Percentiles rank a stretch among this genome's conserved stretches.
Conservation (phyloP, 805 yeast species). For the Nakazawaea ambrosiae region DNA sequence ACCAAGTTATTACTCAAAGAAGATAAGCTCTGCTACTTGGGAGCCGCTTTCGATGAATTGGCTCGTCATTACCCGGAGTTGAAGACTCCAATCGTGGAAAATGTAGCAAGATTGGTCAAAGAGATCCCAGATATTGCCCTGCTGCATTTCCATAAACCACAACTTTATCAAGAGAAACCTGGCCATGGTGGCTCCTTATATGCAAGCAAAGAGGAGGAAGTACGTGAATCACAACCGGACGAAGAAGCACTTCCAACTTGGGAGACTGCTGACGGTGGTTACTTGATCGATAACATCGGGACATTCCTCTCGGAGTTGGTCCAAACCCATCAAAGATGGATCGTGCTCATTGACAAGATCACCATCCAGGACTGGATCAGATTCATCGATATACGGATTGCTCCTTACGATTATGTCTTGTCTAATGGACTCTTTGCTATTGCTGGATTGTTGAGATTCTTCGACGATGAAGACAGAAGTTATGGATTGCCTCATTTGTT, state of each 20-base stretch:
- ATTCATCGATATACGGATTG: slow-evolving; percentile 40
- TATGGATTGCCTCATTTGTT: slow-evolving; percentile 31
- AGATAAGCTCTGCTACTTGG: slow-evolving; percentile 50
- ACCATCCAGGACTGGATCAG: slow-evolving; percentile 38
- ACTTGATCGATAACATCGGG: slow-evolving; percentile 42
- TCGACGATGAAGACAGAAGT: slow-evolving; percentile 48
- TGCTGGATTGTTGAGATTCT: slow-evolving; percentile 45
- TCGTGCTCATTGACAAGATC: slow-evolving; percentile 29
- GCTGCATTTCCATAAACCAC: slow-evolving; percentile 29
- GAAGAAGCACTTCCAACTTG: slow-evolving; percentile 37
- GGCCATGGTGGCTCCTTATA: slow-evolving; percentile 40
- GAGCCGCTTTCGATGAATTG: slow-evolving; percentile 68
- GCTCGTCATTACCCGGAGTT: slow-evolving; percentile 78
- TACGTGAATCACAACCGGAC: slow-evolving; percentile 34
- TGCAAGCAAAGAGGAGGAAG: slow-evolving; percentile 31
- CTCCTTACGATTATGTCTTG: slow-evolving; percentile 55
- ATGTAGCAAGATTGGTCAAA: slow-evolving; percentile 37
- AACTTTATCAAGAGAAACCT: slow-evolving; percentile 35
- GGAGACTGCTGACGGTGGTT: slow-evolving; percentile 42
- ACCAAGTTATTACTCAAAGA: slow-evolving; percentile 49
- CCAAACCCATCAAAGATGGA: slow-evolving; percentile 45
- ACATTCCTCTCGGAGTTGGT: slow-evolving; percentile 45
- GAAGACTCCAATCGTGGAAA: slow-evolving; percentile 48
- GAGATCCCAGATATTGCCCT: slow-evolving; percentile 33
- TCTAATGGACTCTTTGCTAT: slow-evolving; percentile 49